Conservation (phyloP, 2,329 filamentous ascomycete genomes). For the Trichoderma atroviride region DNA sequence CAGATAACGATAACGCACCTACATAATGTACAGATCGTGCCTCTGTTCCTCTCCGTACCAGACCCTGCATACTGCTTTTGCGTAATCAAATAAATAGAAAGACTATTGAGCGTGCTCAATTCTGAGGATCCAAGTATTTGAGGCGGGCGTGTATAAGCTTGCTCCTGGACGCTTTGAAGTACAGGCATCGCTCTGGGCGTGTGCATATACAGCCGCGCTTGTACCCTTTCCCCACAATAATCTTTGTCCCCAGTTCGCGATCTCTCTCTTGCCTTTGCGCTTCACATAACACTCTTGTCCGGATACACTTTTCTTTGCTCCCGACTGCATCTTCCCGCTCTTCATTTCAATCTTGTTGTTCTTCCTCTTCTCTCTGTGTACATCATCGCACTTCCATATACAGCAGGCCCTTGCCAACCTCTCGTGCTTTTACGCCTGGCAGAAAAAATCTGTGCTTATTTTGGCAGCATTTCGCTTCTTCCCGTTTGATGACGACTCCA, state of each 20-base stretch:
- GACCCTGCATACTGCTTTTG: neutral
- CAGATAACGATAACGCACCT: neutral
- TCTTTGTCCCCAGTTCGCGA: constrained; percentile 12
- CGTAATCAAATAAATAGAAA: neutral
- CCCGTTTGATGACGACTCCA: constrained; percentile 7
- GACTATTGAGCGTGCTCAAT: neutral
- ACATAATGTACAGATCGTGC: neutral
- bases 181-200: neutral
- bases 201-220: constrained; percentile 7
- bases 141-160: neutral
- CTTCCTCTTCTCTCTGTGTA: neutral
- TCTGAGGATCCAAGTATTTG: neutral
- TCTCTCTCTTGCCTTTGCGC: neutral
- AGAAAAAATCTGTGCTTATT: no score
- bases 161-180: neutral
- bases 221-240: constrained; percentile 10
- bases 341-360: neutral
- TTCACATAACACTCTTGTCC: neutral
- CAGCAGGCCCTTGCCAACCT: neutral
- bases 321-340: neutral
- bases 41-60: neutral
- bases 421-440: neutral
- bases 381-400: neutral
- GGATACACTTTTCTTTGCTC: neutral
- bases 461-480: neutral